A percentile compares a stretch with the other conserved stretches of the same genome.
These are phyloP conservation scores for Boletus hoseneyae DNA, from an alignment of 1,284 basidiomycete genomes.

Conservation along the genomic window DNA sequence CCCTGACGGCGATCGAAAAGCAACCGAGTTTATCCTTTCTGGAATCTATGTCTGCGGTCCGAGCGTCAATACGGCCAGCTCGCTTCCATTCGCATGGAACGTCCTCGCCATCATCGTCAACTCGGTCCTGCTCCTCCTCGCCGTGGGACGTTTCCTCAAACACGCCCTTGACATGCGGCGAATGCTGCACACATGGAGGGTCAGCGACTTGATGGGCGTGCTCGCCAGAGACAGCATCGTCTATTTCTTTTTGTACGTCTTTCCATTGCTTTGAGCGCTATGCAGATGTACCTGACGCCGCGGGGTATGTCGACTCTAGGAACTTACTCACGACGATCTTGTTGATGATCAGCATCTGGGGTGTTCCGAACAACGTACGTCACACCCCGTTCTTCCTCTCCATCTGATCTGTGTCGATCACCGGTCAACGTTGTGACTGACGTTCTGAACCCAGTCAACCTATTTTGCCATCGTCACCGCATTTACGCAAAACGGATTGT, in stretches of 20 bases:
- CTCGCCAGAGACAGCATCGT: conserved; percentile 21
- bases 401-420: too few relatives aligned
- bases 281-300: too few relatives aligned
- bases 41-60: conserved; percentile 15
- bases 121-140: conserved; percentile 16
- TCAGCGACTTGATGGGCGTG: too few relatives aligned
- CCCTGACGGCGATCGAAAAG: not conserved
- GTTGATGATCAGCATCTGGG: conserved; percentile 20
- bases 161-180: conserved; percentile 14
- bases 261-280: too few relatives aligned
- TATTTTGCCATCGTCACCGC: conserved; percentile 17
- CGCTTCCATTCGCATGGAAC: conserved; percentile 17
- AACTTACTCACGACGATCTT: conserved; percentile 18
- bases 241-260: too few relatives aligned
- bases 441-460: not conserved
- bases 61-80: not conserved
- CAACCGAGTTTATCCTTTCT: conserved; percentile 19
- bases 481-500: conserved; percentile 16
- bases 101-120: conserved; percentile 9
- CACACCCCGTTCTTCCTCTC: too few relatives aligned
- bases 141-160: conserved; percentile 12
- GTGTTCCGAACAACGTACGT: conserved; percentile 15
- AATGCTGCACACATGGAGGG: conserved; percentile 9
- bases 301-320: conserved; percentile 1
- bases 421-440: too few relatives aligned